phyloP scores from a whole-genome alignment of 192 early-diverging fungal genomes.

The Mortierella hygrophila region DNA sequence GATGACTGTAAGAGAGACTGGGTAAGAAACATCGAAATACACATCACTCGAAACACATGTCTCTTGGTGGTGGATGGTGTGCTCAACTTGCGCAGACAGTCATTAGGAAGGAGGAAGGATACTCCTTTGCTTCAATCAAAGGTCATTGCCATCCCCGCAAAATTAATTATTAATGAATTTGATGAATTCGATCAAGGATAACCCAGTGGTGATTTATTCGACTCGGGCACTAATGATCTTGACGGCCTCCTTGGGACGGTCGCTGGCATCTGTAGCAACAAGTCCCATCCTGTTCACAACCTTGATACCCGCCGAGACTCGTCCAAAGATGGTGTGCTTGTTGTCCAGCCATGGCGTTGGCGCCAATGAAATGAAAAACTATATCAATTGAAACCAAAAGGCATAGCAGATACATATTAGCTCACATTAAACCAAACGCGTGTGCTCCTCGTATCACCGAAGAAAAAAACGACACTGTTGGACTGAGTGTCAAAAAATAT shows the following conservation, averaged over 20 bases:
- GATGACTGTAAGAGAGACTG: not conserved
- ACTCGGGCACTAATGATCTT: constrained; percentile 59
- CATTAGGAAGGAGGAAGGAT: not conserved
- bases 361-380: constrained; percentile 93
- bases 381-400: constrained; percentile 21
- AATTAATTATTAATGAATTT: not conserved
- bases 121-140: not conserved
- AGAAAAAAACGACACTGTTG: not conserved
- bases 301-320: constrained; percentile 83
- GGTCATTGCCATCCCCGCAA: not conserved
- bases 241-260: constrained; percentile 65
- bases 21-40: not conserved
- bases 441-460: not conserved
- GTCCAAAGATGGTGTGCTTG: constrained; percentile 94
- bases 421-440: not conserved
- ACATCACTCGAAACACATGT: not conserved
- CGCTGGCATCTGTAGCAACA: constrained; percentile 69
- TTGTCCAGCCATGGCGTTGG: constrained; percentile 94
- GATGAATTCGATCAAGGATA: not conserved
- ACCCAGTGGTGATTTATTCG: constrained; percentile 20
- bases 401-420: not conserved
- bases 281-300: constrained; percentile 86
- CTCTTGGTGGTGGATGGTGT: not conserved
- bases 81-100: not conserved
- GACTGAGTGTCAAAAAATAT: constrained; percentile 21